These are phyloP conservation scores for Podospora bellae-mahoneyi DNA, from an alignment of 495 filamentous ascomycete species.

Conservation along the genomic window DNA sequence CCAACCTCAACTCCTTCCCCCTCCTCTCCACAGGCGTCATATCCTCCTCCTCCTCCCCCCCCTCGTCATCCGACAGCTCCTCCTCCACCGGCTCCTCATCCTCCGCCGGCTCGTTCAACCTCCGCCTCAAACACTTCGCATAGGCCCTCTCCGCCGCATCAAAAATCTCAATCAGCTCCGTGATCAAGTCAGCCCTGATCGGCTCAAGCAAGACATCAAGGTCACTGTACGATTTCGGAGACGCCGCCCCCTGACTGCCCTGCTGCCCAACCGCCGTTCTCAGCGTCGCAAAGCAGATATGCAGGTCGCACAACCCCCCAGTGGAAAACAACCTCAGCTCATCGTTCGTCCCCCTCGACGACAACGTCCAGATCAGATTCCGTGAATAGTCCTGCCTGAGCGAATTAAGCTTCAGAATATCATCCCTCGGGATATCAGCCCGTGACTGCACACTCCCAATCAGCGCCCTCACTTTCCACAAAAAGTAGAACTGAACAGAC, in stretches of 20 bases:
- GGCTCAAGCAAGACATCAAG: conserved; percentile 62
- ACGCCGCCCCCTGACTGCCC: conserved; percentile 20
- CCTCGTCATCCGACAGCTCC: conserved; percentile 59
- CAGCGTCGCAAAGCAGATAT: conserved; percentile 74
- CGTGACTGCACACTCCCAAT: conserved; percentile 38
- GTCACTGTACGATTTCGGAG: conserved; percentile 44
- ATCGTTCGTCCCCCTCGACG: conserved; percentile 62
- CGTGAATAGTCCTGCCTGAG: conserved; percentile 55
- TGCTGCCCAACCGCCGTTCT: conserved; percentile 40
- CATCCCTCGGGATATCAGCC: conserved; percentile 44
- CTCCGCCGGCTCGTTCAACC: conserved; percentile 61
- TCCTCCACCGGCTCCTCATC: conserved; percentile 63
- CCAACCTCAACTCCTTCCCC: conserved; percentile 63
- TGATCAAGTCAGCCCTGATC: conserved; percentile 52
- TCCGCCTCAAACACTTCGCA: conserved; percentile 63
- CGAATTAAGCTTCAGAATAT: conserved; percentile 56
- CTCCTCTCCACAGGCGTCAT: conserved; percentile 52
- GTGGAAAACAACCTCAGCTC: conserved; percentile 72
- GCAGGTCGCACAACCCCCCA: conserved; percentile 71
- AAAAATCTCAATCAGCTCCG: conserved; percentile 71
- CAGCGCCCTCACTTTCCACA: conserved; percentile 76
- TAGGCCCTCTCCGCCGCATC: conserved; percentile 67
- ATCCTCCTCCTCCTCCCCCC: conserved; percentile 53
- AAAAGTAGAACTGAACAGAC: conserved; percentile 79
- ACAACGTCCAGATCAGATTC: conserved; percentile 64